Conservation (phyloP, 2,329 filamentous ascomycete species). For the Escovopsis weberi region DNA sequence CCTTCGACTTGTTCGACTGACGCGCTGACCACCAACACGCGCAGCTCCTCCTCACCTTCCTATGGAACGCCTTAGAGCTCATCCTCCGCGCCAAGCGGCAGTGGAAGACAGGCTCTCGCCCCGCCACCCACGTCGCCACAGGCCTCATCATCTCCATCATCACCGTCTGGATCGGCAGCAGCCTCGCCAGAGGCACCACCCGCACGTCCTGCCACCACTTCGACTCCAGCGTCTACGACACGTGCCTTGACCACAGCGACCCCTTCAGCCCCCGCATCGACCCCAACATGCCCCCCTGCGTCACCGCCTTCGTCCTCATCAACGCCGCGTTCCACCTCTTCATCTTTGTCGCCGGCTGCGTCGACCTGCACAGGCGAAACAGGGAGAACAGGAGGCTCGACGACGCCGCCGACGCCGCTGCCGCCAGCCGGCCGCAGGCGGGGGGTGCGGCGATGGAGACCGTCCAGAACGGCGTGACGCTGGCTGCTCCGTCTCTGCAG, state of each 20-base stretch:
- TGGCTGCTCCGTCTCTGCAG: too few species aligned
- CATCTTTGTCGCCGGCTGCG: slow-evolving; percentile 25
- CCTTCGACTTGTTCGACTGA: neutral
- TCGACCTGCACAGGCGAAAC: slow-evolving; percentile 22
- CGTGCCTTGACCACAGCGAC: neutral
- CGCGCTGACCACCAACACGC: neutral
- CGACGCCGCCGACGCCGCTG: too few species aligned
- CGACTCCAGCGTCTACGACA: neutral
- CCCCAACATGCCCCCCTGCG: slow-evolving; percentile 8
- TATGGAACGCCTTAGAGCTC: slow-evolving; percentile 26
- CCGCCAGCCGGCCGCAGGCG: too few species aligned
- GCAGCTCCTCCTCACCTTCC: slow-evolving; percentile 20
- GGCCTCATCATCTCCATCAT: slow-evolving; percentile 28
- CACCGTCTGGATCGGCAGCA: slow-evolving; percentile 13
- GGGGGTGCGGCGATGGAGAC: too few species aligned
- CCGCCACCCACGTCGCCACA: slow-evolving; percentile 28
- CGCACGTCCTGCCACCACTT: slow-evolving; percentile 4
- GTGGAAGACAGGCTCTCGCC: slow-evolving; percentile 23
- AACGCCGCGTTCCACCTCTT: slow-evolving; percentile 18
- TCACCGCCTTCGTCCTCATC: slow-evolving; percentile 6
- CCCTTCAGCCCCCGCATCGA: neutral
- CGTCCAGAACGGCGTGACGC: too few species aligned
- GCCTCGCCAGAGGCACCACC: slow-evolving; percentile 6
- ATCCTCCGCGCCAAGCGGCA: slow-evolving; percentile 20
- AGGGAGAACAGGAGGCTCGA: slow-evolving; percentile 1